Base-by-base conservation (phyloP, 768 basidiomycete genomes). In the Boletus rufocinnamomeus region DNA sequence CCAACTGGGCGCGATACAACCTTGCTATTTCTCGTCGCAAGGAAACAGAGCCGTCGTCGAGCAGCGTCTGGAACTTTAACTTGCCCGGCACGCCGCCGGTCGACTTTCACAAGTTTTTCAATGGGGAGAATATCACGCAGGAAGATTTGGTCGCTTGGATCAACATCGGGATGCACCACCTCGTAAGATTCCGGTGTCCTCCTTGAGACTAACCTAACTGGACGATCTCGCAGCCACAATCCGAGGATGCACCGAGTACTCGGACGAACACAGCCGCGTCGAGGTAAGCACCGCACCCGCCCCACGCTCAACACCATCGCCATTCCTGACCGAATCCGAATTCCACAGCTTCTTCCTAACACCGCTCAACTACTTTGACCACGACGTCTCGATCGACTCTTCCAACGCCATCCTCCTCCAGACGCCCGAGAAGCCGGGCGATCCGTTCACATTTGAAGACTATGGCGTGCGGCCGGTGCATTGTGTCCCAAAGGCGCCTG, bases 111-210 rank as follows among this genome's bases (percentile, higher is more conserved):
- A 77, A 78, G 43, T 86, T 85, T 72, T 87, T 86, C 68, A 78
- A 87, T 60, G 82, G 80, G 7, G 86, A 88, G 71, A 82, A 78
- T 56, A 76, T 88, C 48, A 80, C 79, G 1, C 85, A 88, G 65
- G 77, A 84, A 64, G 87, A 88, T 67, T 69, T 88, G 14, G 86
- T 87, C 4, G 80, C 81, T 19, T 88, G 86, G 84, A 66, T 88
- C 53, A 86, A 87, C 61, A 62, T 88, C 40, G 87, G 86, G 23
- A 87, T 79, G 74, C 86, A 88, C 68, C 86, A 88, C 64, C 72
- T 87, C 50, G 82, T 82, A 57, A 37, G 76, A 60, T 8, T 1
- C 27, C 13, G 3, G 1, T 25, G 7, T 41, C 13, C 35, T 30
- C 8, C n/a, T 25, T 8, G 19, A 25, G 23, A n/a, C 23, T 9